Percentiles rank a stretch among this genome's conserved stretches.
phyloP scores from a whole-genome alignment of 225 moss, liverwort and hornwort genomes.

The Pseudisothecium myosuroides region DNA sequence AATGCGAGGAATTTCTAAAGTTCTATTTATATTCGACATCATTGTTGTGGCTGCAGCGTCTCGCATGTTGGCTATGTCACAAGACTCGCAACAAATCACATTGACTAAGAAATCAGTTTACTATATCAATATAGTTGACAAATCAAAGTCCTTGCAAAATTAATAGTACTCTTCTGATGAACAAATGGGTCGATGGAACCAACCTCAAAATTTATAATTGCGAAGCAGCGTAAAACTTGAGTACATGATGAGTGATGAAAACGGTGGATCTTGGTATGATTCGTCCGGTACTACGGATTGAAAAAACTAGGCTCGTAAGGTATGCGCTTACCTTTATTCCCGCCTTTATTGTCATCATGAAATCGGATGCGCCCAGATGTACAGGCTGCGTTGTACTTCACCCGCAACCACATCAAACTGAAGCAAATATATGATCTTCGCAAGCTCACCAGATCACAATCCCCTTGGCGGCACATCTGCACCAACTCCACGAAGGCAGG shows the following conservation, averaged over 20 bases:
- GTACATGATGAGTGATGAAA: neutral
- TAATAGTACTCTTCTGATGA: neutral
- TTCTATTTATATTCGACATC: neutral
- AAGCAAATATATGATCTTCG: no score
- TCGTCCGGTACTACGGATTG: neutral
- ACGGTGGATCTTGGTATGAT: no score
- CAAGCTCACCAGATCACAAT: no score
- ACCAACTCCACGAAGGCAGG: no score
- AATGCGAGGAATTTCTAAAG: neutral
- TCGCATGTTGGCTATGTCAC: neutral
- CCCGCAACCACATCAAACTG: no score
- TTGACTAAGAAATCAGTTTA: neutral
- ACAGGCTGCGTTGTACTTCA: no score
- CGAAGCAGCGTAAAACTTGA: neutral
- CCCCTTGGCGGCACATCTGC: no score
- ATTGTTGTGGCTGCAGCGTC: neutral
- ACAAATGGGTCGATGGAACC: neutral
- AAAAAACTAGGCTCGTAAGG: neutral
- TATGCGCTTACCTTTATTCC: no score
- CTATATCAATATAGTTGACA: neutral
- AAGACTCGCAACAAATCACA: neutral
- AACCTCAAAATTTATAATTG: neutral
- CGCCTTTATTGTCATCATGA: neutral
- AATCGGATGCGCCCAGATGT: no score
- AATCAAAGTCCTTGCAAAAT: neutral